Evolutionary conservation across 2,329 filamentous ascomycete genomes (phyloP).

Genomic region (Claviceps arundinis): DNA sequence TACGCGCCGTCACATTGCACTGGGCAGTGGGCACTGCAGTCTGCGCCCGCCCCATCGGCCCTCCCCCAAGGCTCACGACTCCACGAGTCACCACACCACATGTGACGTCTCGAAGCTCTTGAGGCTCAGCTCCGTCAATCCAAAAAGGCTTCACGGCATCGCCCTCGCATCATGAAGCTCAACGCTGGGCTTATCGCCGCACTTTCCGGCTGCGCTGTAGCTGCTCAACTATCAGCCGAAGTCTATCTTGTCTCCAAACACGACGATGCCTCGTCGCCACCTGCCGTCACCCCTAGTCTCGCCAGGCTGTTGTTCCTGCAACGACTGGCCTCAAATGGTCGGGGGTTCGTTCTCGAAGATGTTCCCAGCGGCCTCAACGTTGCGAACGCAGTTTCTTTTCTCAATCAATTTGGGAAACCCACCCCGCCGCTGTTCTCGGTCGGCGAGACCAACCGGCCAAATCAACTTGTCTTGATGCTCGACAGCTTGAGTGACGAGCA

Average conservation of each 20-base stretch:
- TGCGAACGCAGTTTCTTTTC: slow-evolving; percentile 38
- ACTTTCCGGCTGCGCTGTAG: slow-evolving; percentile 24
- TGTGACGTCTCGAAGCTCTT: slow-evolving; percentile 17
- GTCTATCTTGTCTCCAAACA: slow-evolving; percentile 37
- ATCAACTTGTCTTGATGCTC: slow-evolving; percentile 46
- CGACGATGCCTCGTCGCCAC: slow-evolving; percentile 18
- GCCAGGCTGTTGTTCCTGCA: slow-evolving; percentile 47
- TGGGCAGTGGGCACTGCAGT: not conserved
- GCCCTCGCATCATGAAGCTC: slow-evolving; percentile 28
- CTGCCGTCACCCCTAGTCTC: slow-evolving; percentile 37
- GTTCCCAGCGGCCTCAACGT: slow-evolving; percentile 25
- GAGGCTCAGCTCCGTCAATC: slow-evolving; percentile 9
- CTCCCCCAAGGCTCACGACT: too few species aligned
- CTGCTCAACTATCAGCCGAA: slow-evolving; percentile 29
- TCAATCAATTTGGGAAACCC: slow-evolving; percentile 47
- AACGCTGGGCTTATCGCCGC: slow-evolving; percentile 25
- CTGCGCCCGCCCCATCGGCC: too few species aligned
- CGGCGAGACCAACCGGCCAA: slow-evolving; percentile 19
- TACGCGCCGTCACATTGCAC: not conserved
- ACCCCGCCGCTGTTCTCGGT: slow-evolving; percentile 36
- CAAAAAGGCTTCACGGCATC: slow-evolving; percentile 19
- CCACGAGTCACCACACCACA: slow-evolving; percentile 3
- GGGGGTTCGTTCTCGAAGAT: slow-evolving; percentile 34
- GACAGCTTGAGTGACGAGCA: slow-evolving; percentile 39
- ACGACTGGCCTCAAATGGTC: slow-evolving; percentile 34